Evolutionary conservation across 805 yeast genomes (phyloP), one percentile per base, ranked within the genome.

Genomic region (Myxozyma neotropica): DNA sequence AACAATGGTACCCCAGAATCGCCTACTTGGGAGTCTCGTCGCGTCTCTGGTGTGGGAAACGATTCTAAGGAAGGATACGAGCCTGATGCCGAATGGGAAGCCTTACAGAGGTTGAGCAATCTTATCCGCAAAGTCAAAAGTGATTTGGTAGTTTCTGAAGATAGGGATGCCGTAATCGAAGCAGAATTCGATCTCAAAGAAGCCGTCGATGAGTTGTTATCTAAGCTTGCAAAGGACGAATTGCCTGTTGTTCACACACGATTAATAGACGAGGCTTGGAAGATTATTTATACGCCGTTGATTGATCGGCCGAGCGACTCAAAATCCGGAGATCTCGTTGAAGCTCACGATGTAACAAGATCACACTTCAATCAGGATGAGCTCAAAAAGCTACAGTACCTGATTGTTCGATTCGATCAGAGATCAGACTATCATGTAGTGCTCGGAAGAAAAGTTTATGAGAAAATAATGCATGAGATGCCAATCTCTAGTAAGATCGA

Each of bases 21-120:
- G 6, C 24, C 49, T 17, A 29, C 26, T 2, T 49, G 56, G 59
- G 59, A 58, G 26, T 33, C 47, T 8, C 47, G 62, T 23, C 51
- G 53, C 13, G 10, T 10, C 7, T 38, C 31, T 24, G 26, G 13
- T 24, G 35, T n/a, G 40, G 40, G 13, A 24, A 47, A 35, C 35
- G 52, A 12, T 4, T 17, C 33, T n/a, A 17, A 43, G 8, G 45
- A 48, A 10, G 63, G 51, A 13, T 59, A 61, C 47, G 51, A 51
- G 23, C 65, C 66, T 5, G 61, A 62, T 38, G 53, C 56, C 4
- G 66, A 62, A 36, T 62, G 66, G 66, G 66, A 62, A 42, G 39
- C 53, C 7, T 23, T 62, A 17, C 66, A 62, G 38, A 29, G 15
- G n/a, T 35, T 62, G 47, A 60, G 66, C 27, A 48, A 21, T 26